These are phyloP conservation scores for Salix udensis DNA, from an alignment of 345 rosid genomes.

Conservation along the genomic window DNA sequence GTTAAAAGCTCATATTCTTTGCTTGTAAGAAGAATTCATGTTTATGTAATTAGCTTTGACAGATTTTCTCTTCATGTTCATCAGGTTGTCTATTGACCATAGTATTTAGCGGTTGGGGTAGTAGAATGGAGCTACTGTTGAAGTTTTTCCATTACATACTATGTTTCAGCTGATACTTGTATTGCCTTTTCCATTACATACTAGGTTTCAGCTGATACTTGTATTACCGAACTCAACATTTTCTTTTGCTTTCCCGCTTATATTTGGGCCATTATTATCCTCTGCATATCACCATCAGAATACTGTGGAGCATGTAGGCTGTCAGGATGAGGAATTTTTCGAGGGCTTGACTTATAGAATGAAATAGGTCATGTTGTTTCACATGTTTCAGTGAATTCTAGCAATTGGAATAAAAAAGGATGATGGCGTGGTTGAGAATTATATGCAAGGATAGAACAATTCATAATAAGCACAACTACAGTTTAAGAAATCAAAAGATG, in stretches of 20 bases:
- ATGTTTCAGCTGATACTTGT: background rate
- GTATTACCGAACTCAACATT: background rate
- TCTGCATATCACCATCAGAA: background rate
- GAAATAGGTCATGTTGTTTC: background rate
- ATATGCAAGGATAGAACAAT: background rate
- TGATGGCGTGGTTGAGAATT: background rate
- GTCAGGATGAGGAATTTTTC: background rate
- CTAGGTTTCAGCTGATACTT: background rate
- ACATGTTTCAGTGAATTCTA: background rate
- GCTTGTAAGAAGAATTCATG: background rate
- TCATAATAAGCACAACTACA: background rate
- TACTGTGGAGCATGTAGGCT: background rate
- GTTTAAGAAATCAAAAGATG: background rate
- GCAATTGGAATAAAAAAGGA: background rate
- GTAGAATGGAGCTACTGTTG: background rate
- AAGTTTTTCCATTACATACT: background rate
- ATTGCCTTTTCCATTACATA: background rate
- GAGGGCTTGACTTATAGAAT: background rate
- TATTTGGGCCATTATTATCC: background rate
- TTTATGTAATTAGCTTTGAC: background rate
- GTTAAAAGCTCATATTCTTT: no score
- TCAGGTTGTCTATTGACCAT: conserved; percentile 7
- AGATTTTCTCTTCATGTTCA: background rate
- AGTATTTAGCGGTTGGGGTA: background rate
- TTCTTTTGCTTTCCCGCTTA: background rate